Evolutionary conservation across 495 filamentous ascomycete genomes (phyloP), one percentile per base, ranked within the genome.

Genomic region (Mytilinidion resinicola): DNA sequence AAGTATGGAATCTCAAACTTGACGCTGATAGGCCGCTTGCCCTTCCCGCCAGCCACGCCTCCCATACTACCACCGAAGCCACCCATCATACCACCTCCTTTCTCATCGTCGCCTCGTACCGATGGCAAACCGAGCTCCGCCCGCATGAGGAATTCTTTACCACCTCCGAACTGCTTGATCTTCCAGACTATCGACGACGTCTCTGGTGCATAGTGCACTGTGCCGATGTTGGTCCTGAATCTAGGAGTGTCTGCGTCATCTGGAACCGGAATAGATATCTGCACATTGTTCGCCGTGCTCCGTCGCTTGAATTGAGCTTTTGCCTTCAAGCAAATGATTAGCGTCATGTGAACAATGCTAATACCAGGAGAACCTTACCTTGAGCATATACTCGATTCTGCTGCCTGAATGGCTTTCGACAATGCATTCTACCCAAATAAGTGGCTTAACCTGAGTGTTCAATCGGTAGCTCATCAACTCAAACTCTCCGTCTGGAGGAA

Each of bases 1-100:
- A 99, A 99, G 73, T 99, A 99, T 33, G 95, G 95, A 71, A 97
- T 97, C 78, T 99, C 95, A 72, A 97, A 99, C 75, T 97, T 99
- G 76, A 99, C 93, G 70, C 87, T 91, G 68, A 97, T 97, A 1
- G 95, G 95, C 58, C 93, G 78, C 79, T 97, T 97, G 25, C 89
- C 85, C 76, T 96, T 96, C 35, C 85, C 87, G 81, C 82, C 56
- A 71, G 76, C 63, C 17, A 71, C 64, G 51, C 86, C 86, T 49
- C 91, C 91, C 89, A 96, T 95, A 68, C 88, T 92, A n/a, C 91
- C 91, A 57, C 91, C 91, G 70, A 95, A 96, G 0, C 91, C 91
- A 58, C 91, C 91, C 58, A 90, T 96, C 91, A 96, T 96, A 57
- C 91, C 91, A 55, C 91, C 91, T 20, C 91, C 91, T 61, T 87